Base-by-base conservation (phyloP, 805 yeast species). In the Starmerella potacharoeniae region DNA sequence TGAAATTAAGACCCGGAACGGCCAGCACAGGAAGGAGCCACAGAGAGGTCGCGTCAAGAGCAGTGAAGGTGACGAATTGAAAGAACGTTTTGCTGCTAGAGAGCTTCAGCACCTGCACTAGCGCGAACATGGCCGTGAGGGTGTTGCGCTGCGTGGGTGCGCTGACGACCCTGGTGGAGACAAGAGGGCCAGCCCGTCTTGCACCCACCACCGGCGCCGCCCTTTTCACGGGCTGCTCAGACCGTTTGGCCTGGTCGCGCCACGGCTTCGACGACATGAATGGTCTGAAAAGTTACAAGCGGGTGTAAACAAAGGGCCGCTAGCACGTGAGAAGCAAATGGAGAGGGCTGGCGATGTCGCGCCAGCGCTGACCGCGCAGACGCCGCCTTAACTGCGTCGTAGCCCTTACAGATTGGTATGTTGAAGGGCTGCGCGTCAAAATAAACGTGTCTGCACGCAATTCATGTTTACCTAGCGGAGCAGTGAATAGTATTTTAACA, bases 91-190 rank as follows among this genome's bases (percentile, higher is more conserved):
- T 69, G 43, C 86, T 68, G 65, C 87, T 95, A 62, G 84, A 86
- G 0, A 86, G 55, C 66, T 93, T 91, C 79, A 85, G 85, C n/a
- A 86, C 79, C 68, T 90, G 97, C n/a, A 91, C 74, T 36, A 85
- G 73, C 2, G 78, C 72, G 65, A 88, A 86, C 10, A 86, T 58
- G 1, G 86, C 77, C n/a, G 82, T 67, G 3, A 81, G 75, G 54
- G 86, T 76, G 37, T 81, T 68, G 57, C 96, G 73, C 68, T 91
- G 98, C 13, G 57, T 50, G 2, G 64, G 86, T 6, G 79, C 78
- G 59, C 88, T 95, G 30, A 90, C 65, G 1, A 82, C 72, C 6
- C 75, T 70, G 14, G 80, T 75, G 0, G 96, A 86, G 43, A 91
- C 80, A 16, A 72, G 49, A 10, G 74, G 71, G n/a, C 54, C 60